phyloP scores from a whole-genome alignment of 2,329 filamentous ascomycete genomes.

The Pestalotiopsis sp. region DNA sequence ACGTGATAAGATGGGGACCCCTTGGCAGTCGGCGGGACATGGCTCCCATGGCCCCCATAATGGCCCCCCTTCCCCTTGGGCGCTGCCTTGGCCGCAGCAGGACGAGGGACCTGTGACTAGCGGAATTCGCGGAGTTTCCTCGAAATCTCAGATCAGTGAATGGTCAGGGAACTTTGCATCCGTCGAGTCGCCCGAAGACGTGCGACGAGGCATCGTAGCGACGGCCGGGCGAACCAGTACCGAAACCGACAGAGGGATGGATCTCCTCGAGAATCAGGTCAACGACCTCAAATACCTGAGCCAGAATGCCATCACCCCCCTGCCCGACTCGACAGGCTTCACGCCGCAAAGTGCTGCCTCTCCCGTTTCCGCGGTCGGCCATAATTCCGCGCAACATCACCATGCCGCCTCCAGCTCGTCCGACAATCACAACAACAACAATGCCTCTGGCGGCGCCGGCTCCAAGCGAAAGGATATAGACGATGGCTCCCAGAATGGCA shows the following conservation, averaged over 20 bases:
- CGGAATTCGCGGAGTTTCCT: conserved; percentile 7
- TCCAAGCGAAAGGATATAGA: conserved; percentile 28
- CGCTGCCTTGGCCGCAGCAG: background rate
- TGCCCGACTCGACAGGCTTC: conserved; percentile 25
- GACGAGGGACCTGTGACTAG: background rate
- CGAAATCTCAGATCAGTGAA: conserved; percentile 8
- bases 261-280: conserved; percentile 33
- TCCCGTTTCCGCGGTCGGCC: conserved; percentile 17
- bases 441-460: conserved; percentile 3
- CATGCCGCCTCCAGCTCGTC: conserved; percentile 9
- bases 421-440: conserved; percentile 9
- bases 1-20: background rate
- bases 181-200: background rate
- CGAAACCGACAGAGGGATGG: conserved; percentile 13
- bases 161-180: background rate
- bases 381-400: conserved; percentile 19
- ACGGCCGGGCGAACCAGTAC: background rate
- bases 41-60: too few species aligned
- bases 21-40: background rate
- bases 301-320: conserved; percentile 22
- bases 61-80: background rate
- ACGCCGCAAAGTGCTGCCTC: conserved; percentile 15
- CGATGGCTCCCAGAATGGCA: conserved; percentile 24
- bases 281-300: conserved; percentile 35
- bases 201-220: background rate